Conservation (phyloP, 2,329 filamentous ascomycete species). For the Emergomyces africanus region DNA sequence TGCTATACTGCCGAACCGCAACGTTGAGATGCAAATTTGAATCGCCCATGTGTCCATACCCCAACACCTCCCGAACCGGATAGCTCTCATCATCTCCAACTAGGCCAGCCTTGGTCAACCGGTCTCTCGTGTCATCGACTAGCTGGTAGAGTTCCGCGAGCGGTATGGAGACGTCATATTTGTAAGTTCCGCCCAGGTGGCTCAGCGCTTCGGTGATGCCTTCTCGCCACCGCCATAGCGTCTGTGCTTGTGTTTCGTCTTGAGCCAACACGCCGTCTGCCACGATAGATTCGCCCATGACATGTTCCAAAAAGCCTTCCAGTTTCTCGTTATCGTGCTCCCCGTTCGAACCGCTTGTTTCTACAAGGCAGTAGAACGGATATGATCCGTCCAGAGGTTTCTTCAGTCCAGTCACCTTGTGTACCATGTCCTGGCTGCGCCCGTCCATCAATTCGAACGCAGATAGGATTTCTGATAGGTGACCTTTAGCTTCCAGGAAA, state of each 20-base stretch:
- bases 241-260: slow-evolving; percentile 76
- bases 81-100: slow-evolving; percentile 61
- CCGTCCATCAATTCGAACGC: slow-evolving; percentile 97
- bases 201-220: slow-evolving; percentile 80
- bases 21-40: slow-evolving; percentile 92
- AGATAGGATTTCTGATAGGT: slow-evolving; percentile 88
- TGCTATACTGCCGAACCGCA: slow-evolving; percentile 67
- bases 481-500: slow-evolving; percentile 76
- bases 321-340: slow-evolving; percentile 93
- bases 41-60: slow-evolving; percentile 98
- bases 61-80: slow-evolving; percentile 80
- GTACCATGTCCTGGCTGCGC: slow-evolving; percentile 64
- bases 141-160: slow-evolving; percentile 74
- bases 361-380: slow-evolving; percentile 92
- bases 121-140: slow-evolving; percentile 70
- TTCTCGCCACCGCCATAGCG: slow-evolving; percentile 87
- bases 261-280: slow-evolving; percentile 83
- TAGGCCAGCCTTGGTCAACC: slow-evolving; percentile 60
- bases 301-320: slow-evolving; percentile 75
- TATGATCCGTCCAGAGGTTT: slow-evolving; percentile 70
- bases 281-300: slow-evolving; percentile 80
- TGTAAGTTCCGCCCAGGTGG: slow-evolving; percentile 92
- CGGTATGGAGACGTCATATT: slow-evolving; percentile 95
- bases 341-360: slow-evolving; percentile 87
- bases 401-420: slow-evolving; percentile 60